These are phyloP conservation scores for Samsoniella hepiali DNA, from an alignment of 2,329 filamentous ascomycete species.

Conservation along the genomic window DNA sequence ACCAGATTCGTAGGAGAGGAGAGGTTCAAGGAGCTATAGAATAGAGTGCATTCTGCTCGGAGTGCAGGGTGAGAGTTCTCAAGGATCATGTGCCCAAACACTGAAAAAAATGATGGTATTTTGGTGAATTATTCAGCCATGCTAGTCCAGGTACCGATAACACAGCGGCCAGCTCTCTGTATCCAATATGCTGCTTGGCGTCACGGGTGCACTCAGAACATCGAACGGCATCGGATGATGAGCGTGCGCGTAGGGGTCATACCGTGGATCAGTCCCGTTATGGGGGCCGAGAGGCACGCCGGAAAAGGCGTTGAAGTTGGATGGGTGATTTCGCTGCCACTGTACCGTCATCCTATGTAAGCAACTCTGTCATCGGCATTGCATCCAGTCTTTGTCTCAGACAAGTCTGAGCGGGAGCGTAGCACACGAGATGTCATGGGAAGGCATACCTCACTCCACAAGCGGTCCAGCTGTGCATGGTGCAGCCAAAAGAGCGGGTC, in stretches of 20 bases:
- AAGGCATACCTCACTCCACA: background rate
- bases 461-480: conserved; percentile 1
- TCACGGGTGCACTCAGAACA: conserved; percentile 2
- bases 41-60: background rate
- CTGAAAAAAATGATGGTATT: too few species aligned
- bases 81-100: too few species aligned
- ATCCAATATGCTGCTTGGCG: background rate
- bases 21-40: background rate
- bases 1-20: background rate
- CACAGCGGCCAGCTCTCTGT: conserved; percentile 1
- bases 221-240: conserved; percentile 6
- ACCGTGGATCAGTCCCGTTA: background rate
- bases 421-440: background rate
- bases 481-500: conserved; percentile 10
- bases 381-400: background rate
- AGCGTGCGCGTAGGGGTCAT: background rate
- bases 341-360: background rate
- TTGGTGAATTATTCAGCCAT: background rate
- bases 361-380: too few species aligned
- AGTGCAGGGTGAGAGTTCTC: too few species aligned
- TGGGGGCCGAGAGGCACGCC: background rate
- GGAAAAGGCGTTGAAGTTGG: conserved; percentile 9
- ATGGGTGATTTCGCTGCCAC: background rate
- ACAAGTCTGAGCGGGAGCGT: background rate
- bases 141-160: background rate